These are phyloP conservation scores for Nakazawaea holstii DNA, from an alignment of 805 yeast species.

Conservation along the genomic window DNA sequence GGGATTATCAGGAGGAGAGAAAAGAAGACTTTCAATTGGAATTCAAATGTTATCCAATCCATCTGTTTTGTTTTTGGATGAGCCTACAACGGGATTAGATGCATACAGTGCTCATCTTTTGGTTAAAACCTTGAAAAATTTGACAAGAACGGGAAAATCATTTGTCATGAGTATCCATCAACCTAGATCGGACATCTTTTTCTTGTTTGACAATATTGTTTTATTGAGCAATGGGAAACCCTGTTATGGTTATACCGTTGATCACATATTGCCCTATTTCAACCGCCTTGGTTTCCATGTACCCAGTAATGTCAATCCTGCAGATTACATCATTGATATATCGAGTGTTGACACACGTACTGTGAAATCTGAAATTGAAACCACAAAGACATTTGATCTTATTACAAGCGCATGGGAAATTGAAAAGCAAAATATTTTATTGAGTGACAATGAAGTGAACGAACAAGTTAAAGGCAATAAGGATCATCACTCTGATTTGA, in stretches of 20 bases:
- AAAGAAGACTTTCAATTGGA: conserved; percentile 70
- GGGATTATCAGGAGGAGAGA: conserved; percentile 83
- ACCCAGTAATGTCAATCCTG: conserved; percentile 51
- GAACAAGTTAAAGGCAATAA: conserved; percentile 12
- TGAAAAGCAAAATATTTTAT: conserved; percentile 14
- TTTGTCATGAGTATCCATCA: conserved; percentile 77
- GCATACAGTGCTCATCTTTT: conserved; percentile 68
- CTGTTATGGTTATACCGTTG: conserved; percentile 38
- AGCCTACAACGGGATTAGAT: conserved; percentile 80
- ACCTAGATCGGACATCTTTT: conserved; percentile 73
- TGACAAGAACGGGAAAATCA: conserved; percentile 60
- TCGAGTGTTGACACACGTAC: conserved; percentile 51
- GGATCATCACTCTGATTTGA: not conserved
- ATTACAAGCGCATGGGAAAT: conserved; percentile 35
- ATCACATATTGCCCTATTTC: conserved; percentile 44
- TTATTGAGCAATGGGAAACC: conserved; percentile 59
- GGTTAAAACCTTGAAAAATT: conserved; percentile 52
- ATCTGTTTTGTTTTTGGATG: conserved; percentile 71
- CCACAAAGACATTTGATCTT: conserved; percentile 26
- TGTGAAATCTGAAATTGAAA: conserved; percentile 26
- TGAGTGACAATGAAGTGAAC: not conserved
- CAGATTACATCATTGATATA: conserved; percentile 53
- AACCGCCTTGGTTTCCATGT: conserved; percentile 34
- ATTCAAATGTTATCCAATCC: conserved; percentile 76
- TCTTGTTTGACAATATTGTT: conserved; percentile 61